Percentiles rank a stretch among this genome's conserved stretches.
Conservation (phyloP, 1,284 basidiomycete species). For the Phellopilus nigrolimitatus region DNA sequence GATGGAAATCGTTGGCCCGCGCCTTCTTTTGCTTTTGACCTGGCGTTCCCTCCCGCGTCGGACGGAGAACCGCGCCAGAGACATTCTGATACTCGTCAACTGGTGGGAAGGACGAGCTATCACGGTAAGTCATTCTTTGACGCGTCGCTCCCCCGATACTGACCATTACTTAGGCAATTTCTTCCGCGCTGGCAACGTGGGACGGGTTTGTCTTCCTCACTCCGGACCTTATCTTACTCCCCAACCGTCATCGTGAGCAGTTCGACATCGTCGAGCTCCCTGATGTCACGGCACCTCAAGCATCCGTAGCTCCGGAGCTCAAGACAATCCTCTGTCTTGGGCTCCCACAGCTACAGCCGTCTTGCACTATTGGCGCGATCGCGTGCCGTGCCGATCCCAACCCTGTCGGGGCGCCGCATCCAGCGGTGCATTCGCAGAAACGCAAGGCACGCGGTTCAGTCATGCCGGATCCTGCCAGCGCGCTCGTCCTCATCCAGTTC, state of each 20-base stretch:
- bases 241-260: conserved; percentile 32
- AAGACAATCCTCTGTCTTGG: conserved; percentile 25
- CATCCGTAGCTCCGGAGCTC: conserved; percentile 8
- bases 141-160: conserved; percentile 19
- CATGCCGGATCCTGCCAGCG: conserved; percentile 31
- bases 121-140: conserved; percentile 29
- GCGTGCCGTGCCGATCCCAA: conserved; percentile 44
- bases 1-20: conserved; percentile 45
- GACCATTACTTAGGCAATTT: conserved; percentile 24
- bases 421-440: conserved; percentile 11
- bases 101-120: conserved; percentile 18
- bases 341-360: conserved; percentile 33
- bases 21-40: conserved; percentile 41
- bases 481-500: conserved; percentile 41
- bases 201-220: conserved; percentile 39
- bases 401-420: conserved; percentile 28
- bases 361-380: conserved; percentile 29
- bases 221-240: conserved; percentile 36
- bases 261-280: conserved; percentile 34
- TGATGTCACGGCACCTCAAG: conserved; percentile 18
- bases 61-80: background rate
- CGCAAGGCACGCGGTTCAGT: conserved; percentile 26
- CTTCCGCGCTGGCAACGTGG: conserved; percentile 30
- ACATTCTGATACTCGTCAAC: conserved; percentile 16
- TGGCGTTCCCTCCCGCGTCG: conserved; percentile 21